A percentile compares a stretch with the other conserved stretches of the same genome.
phyloP scores from a whole-genome alignment of 352 stramenopile genomes.

The Phytophthora europaea region DNA sequence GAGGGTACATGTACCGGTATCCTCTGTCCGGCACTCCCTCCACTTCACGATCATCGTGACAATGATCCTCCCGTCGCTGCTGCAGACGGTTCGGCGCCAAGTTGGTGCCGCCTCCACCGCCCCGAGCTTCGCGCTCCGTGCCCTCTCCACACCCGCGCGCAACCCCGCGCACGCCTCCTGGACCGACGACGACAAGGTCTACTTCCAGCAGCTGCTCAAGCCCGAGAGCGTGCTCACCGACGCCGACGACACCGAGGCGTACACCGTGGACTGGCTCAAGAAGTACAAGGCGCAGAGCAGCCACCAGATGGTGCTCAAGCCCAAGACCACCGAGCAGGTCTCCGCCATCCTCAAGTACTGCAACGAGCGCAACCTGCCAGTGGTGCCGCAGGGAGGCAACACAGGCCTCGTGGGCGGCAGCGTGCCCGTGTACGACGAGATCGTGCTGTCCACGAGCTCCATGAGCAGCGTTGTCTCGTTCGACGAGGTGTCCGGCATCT shows the following conservation, averaged over 20 bases:
- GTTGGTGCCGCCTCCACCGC: slow-evolving; percentile 6
- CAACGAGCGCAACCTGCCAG: slow-evolving; percentile 84
- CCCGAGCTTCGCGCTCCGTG: slow-evolving; percentile 7
- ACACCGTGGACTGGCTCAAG: slow-evolving; percentile 87
- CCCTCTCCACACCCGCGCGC: slow-evolving; percentile 45
- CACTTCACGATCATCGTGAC: no score
- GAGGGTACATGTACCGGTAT: no score
- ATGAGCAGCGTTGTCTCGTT: slow-evolving; percentile 95
- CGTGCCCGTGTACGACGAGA: slow-evolving; percentile 92
- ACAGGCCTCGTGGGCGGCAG: slow-evolving; percentile 97
- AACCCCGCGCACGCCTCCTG: slow-evolving; percentile 63
- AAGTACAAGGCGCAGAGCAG: slow-evolving; percentile 79
- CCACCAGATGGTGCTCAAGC: slow-evolving; percentile 87
- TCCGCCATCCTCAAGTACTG: slow-evolving; percentile 94
- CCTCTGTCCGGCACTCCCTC: no score
- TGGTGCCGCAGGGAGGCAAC: slow-evolving; percentile 98
- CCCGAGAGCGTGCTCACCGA: slow-evolving; percentile 75
- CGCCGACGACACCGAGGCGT: slow-evolving; percentile 72
- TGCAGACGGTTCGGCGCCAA: slow-evolving; percentile 23
- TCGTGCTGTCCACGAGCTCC: slow-evolving; percentile 93
- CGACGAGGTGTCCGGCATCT: slow-evolving; percentile 87
- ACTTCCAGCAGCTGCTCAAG: slow-evolving; percentile 73
- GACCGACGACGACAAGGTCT: slow-evolving; percentile 68
- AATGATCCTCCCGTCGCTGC: no score
- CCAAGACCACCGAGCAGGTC: slow-evolving; percentile 90